These are phyloP conservation scores for Moelleriella libera DNA, from an alignment of 2,329 filamentous ascomycete genomes.

Conservation along the genomic window DNA sequence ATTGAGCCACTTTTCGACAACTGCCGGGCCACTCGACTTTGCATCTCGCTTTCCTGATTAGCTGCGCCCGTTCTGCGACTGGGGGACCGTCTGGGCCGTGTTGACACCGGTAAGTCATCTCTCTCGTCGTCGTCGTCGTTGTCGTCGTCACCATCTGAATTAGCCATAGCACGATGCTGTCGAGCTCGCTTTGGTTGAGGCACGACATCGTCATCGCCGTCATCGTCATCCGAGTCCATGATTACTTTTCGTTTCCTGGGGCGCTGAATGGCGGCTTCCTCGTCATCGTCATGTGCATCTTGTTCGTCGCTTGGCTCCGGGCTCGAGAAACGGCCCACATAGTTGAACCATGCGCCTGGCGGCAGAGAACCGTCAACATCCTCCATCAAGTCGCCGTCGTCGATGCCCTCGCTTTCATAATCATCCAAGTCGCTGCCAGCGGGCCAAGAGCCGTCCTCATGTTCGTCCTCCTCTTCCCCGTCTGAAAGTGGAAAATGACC, in stretches of 20 bases:
- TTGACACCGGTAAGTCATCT: neutral
- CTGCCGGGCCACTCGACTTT: no score
- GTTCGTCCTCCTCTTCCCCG: conserved; percentile 5
- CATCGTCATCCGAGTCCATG: conserved; percentile 17
- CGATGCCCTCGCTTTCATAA: conserved; percentile 26
- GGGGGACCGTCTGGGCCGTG: conserved; percentile 3
- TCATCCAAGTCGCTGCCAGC: conserved; percentile 9
- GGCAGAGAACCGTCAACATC: conserved; percentile 1
- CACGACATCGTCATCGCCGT: conserved; percentile 10
- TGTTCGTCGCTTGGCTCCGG: conserved; percentile 4
- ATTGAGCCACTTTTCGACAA: no score
- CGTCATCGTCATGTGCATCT: neutral
- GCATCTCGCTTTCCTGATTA: conserved; percentile 1
- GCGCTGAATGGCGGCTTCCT: conserved; percentile 3
- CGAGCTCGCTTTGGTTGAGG: neutral
- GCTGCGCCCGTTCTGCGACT: conserved; percentile 11
- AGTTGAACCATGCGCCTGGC: neutral
- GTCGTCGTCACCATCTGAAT: conserved; percentile 3
- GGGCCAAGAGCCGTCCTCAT: conserved; percentile 4
- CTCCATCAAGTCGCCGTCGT: conserved; percentile 15
- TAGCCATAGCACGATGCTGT: neutral
- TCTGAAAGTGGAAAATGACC: neutral
- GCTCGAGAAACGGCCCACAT: conserved; percentile 2
- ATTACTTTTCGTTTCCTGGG: conserved; percentile 15
- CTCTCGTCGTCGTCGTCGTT: conserved; percentile 6